These are phyloP conservation scores for Aspergillus tubingensis DNA, from an alignment of 2,329 filamentous ascomycete genomes.

Conservation along the genomic window DNA sequence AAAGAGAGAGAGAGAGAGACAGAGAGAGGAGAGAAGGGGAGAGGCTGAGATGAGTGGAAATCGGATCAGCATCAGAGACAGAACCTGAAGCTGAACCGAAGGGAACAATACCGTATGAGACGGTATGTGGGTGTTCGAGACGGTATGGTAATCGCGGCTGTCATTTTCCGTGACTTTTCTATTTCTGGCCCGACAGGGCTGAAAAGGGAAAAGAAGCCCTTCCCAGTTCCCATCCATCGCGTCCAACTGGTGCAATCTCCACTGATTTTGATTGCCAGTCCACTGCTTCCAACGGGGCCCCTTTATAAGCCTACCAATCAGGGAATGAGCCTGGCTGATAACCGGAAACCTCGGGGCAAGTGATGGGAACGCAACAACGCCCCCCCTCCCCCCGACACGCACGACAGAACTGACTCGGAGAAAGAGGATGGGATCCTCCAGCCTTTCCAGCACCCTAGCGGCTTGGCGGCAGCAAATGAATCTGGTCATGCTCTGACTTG, in stretches of 20 bases:
- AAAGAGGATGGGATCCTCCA: conserved; percentile 1
- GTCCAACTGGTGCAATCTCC: neutral
- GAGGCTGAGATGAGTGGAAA: neutral
- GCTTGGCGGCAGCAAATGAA: neutral
- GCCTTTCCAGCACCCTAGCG: neutral
- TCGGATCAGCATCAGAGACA: neutral
- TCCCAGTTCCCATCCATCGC: neutral
- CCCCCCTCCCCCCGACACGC: too few species aligned
- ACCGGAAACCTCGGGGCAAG: neutral
- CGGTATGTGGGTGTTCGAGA: neutral
- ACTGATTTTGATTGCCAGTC: neutral
- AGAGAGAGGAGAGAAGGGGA: neutral
- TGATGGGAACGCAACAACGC: too few species aligned
- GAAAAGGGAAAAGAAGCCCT: neutral
- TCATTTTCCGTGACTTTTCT: neutral
- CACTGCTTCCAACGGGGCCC: neutral
- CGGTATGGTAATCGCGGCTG: conserved; percentile 1
- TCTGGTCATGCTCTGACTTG: neutral
- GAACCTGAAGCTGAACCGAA: neutral
- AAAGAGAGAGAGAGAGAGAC: neutral
- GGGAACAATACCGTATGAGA: neutral
- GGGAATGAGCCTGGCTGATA: too few species aligned
- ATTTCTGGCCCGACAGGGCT: conserved; percentile 3
- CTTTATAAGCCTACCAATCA: neutral
- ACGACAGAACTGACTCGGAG: neutral